Conservation (phyloP, 495 filamentous ascomycete species). For the Aspergillus bridgeri region DNA sequence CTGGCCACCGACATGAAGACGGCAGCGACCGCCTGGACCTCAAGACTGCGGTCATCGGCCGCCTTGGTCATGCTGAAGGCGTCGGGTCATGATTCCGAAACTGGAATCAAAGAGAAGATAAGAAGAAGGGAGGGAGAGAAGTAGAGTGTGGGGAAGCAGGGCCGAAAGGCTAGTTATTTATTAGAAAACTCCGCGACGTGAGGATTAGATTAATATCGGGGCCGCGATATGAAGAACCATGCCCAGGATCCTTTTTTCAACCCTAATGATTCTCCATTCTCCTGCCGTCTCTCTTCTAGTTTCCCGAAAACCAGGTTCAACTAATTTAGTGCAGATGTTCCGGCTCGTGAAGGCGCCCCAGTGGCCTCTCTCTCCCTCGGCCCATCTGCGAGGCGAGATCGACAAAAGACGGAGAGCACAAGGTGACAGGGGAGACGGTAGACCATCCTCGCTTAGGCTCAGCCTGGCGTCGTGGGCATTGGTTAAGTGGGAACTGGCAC, state of each 20-base stretch:
- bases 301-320: background rate
- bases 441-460: background rate
- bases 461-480: background rate
- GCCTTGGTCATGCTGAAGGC: slow-evolving; percentile 11
- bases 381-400: background rate
- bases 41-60: slow-evolving; percentile 26
- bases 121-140: background rate
- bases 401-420: background rate
- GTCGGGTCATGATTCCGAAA: slow-evolving; percentile 2
- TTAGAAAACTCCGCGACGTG: background rate
- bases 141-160: background rate
- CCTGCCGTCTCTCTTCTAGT: background rate
- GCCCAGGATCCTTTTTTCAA: no score
- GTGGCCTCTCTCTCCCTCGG: no score
- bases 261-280: no score
- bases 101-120: background rate
- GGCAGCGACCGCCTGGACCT: slow-evolving; percentile 34
- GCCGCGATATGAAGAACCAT: background rate
- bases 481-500: background rate
- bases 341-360: background rate
- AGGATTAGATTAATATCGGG: no score
- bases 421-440: background rate
- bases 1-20: slow-evolving; percentile 35
- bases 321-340: background rate
- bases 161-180: background rate